Evolutionary conservation across 2,329 filamentous ascomycete genomes (phyloP).

Genomic region (Amauroascus verrucosus): DNA sequence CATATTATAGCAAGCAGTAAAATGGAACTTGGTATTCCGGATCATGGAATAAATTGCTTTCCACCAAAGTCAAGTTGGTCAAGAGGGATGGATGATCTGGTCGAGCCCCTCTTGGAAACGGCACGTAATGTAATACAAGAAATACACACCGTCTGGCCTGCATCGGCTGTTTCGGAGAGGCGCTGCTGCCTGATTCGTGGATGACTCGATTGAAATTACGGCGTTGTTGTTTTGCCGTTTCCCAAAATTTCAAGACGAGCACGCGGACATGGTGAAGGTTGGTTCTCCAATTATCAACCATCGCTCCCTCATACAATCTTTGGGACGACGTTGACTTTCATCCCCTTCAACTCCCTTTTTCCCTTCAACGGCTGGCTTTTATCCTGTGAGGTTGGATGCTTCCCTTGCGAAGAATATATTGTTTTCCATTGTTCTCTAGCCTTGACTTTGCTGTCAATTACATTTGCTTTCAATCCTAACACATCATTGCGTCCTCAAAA

Average conservation of each 20-base stretch:
- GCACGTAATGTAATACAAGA: not conserved
- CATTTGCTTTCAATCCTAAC: not conserved
- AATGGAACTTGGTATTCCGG: not conserved
- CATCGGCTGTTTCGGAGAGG: not conserved
- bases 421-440: not conserved
- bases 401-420: not conserved
- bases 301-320: constrained; percentile 1
- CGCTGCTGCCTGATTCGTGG: not conserved
- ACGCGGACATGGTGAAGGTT: constrained; percentile 10
- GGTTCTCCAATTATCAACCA: constrained; percentile 8
- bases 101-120: constrained; percentile 12
- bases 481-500: not conserved
- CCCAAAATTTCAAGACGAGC: constrained; percentile 9
- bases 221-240: constrained; percentile 1
- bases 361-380: constrained; percentile 5
- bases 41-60: not conserved
- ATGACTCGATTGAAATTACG: not conserved
- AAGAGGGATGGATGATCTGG: not conserved
- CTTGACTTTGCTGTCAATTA: not conserved
- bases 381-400: constrained; percentile 6
- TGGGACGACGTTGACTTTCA: not conserved
- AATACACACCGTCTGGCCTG: constrained; percentile 6
- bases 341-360: not conserved
- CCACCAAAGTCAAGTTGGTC: not conserved
- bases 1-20: not conserved